Conservation (phyloP, 2,329 filamentous ascomycete species). For the Fusarium sp. region DNA sequence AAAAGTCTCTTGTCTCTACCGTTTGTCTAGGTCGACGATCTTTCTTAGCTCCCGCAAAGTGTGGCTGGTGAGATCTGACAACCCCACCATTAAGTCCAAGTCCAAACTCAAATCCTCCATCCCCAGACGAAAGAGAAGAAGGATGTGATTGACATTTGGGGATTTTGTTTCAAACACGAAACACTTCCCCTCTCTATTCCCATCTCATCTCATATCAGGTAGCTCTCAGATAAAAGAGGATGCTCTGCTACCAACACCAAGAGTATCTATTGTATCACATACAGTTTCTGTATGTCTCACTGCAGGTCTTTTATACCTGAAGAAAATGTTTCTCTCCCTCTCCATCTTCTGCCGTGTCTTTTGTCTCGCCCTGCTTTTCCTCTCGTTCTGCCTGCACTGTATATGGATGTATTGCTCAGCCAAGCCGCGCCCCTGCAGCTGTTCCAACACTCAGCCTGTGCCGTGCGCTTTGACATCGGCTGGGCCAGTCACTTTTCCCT, state of each 20-base stretch:
- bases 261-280: background rate
- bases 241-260: background rate
- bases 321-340: background rate
- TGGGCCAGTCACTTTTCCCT: background rate
- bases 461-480: constrained; percentile 34
- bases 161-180: background rate
- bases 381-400: background rate
- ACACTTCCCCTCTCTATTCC: background rate
- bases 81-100: constrained; percentile 1
- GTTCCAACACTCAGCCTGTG: constrained; percentile 24
- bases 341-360: background rate
- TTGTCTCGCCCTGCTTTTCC: background rate
- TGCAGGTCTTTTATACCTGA: background rate
- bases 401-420: background rate
- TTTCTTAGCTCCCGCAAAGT: constrained; percentile 34
- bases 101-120: background rate
- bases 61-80: constrained; percentile 38
- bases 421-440: constrained; percentile 26
- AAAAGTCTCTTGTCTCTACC: background rate
- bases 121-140: background rate
- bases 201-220: background rate
- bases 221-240: background rate
- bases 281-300: constrained; percentile 17
- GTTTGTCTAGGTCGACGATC: constrained; percentile 12
- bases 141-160: background rate